Conservation (phyloP, 2,329 filamentous ascomycete species). For the Alternaria sp. region DNA sequence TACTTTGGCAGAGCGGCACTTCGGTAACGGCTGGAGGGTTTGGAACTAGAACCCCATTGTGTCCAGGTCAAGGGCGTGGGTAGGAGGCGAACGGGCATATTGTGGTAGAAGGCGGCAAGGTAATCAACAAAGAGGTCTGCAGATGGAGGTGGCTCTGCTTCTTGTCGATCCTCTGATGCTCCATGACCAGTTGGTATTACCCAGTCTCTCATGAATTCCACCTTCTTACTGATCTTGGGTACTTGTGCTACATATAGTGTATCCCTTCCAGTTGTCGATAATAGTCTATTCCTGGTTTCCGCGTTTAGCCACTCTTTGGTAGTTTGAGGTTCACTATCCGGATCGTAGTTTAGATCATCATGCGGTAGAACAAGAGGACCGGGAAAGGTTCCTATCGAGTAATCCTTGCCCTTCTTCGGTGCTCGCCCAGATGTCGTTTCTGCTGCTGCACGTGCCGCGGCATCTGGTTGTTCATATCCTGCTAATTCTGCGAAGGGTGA, state of each 20-base stretch:
- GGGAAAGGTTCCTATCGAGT: constrained; percentile 57
- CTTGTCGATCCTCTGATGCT: constrained; percentile 27
- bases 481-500: constrained; percentile 48
- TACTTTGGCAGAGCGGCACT: constrained; percentile 33
- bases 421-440: constrained; percentile 21
- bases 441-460: constrained; percentile 34
- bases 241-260: constrained; percentile 64
- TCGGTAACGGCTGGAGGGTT: constrained; percentile 7
- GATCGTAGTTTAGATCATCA: constrained; percentile 66
- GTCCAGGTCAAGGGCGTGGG: constrained; percentile 56
- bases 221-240: constrained; percentile 52
- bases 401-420: constrained; percentile 1
- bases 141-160: constrained; percentile 12
- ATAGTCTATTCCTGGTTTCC: constrained; percentile 59
- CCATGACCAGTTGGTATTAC: background rate
- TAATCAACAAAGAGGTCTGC: constrained; percentile 53
- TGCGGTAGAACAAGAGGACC: constrained; percentile 66
- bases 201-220: constrained; percentile 58
- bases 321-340: constrained; percentile 61
- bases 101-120: constrained; percentile 62
- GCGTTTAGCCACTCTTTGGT: constrained; percentile 60
- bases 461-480: constrained; percentile 43
- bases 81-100: constrained; percentile 60
- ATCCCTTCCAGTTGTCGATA: constrained; percentile 45
- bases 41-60: constrained; percentile 53